A percentile compares a stretch with the other conserved stretches of the same genome.
These are phyloP conservation scores for Amesomyces nigricolor DNA, from an alignment of 2,329 filamentous ascomycete genomes.

Conservation along the genomic window DNA sequence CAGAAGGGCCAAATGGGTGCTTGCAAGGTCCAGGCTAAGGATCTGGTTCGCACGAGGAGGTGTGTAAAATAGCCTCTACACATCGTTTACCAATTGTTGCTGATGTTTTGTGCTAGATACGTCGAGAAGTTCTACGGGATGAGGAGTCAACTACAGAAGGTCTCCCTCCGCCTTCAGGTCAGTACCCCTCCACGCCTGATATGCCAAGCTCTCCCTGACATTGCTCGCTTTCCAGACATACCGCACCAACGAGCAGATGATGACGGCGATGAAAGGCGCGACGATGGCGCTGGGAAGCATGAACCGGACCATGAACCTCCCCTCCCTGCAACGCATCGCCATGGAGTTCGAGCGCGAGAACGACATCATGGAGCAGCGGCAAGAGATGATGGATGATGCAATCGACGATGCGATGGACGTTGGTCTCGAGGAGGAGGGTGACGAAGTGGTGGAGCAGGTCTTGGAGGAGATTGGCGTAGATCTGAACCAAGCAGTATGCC, in stretches of 20 bases:
- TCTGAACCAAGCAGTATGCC: slow-evolving; percentile 76
- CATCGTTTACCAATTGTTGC: neutral
- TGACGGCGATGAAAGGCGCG: slow-evolving; percentile 98
- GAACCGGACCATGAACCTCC: slow-evolving; percentile 97
- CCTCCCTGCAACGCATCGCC: slow-evolving; percentile 88
- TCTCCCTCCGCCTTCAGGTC: slow-evolving; percentile 90
- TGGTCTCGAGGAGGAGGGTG: slow-evolving; percentile 85
- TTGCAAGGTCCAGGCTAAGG: slow-evolving; percentile 96
- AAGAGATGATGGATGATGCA: slow-evolving; percentile 99
- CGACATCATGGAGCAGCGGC: slow-evolving; percentile 97
- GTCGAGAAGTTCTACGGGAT: slow-evolving; percentile 98
- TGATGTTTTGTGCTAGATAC: slow-evolving; percentile 52
- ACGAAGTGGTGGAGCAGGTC: slow-evolving; percentile 95
- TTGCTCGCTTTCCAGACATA: slow-evolving; percentile 61
- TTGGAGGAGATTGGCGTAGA: slow-evolving; percentile 96
- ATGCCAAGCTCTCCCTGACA: neutral
- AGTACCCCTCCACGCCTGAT: slow-evolving; percentile 6
- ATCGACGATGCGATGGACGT: slow-evolving; percentile 95
- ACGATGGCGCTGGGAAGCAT: slow-evolving; percentile 90
- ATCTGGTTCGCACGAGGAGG: slow-evolving; percentile 85
- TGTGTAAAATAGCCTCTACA: slow-evolving; percentile 29
- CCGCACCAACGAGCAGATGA: slow-evolving; percentile 98
- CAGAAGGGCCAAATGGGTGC: slow-evolving; percentile 99
- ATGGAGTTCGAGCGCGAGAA: slow-evolving; percentile 99
- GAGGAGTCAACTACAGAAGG: slow-evolving; percentile 94